Percentiles rank a stretch among this genome's conserved stretches.
Conservation (phyloP, 208 protist genomes). For the Trypanosoma grayi region DNA sequence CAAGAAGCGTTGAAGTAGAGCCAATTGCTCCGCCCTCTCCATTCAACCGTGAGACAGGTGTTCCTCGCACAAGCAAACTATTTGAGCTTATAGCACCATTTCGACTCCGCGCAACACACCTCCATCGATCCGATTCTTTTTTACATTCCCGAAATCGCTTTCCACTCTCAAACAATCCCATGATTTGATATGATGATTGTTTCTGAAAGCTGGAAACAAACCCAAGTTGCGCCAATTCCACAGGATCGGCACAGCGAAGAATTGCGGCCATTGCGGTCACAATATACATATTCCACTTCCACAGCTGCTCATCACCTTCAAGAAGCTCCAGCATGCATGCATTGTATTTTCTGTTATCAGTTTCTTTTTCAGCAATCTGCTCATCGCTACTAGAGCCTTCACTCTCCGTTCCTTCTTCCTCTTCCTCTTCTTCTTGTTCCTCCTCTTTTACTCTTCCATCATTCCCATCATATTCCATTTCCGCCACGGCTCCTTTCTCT, state of each 20-base stretch:
- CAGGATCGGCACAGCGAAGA: slow-evolving; percentile 44
- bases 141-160: slow-evolving; percentile 69
- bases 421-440: slow-evolving; percentile 24
- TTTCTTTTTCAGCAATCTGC: neutral
- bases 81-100: slow-evolving; percentile 81
- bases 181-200: slow-evolving; percentile 32
- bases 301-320: slow-evolving; percentile 75
- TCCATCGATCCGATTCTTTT: slow-evolving; percentile 69
- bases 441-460: slow-evolving; percentile 7
- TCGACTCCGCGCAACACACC: slow-evolving; percentile 56
- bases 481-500: slow-evolving; percentile 1
- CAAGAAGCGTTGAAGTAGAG: slow-evolving; percentile 63
- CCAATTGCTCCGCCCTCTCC: slow-evolving; percentile 48
- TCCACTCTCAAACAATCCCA: slow-evolving; percentile 35
- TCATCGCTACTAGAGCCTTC: slow-evolving; percentile 5
- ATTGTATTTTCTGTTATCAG: slow-evolving; percentile 43
- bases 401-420: neutral
- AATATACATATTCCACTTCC: slow-evolving; percentile 80
- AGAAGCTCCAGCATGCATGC: slow-evolving; percentile 50
- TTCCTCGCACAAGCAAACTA: slow-evolving; percentile 63
- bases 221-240: slow-evolving; percentile 60
- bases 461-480: slow-evolving; percentile 15
- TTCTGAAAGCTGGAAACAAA: slow-evolving; percentile 34
- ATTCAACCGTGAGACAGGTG: slow-evolving; percentile 15
- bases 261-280: slow-evolving; percentile 55